phyloP scores from a whole-genome alignment of 495 filamentous ascomycete genomes.

The Aspergillus carlsbadensis region DNA sequence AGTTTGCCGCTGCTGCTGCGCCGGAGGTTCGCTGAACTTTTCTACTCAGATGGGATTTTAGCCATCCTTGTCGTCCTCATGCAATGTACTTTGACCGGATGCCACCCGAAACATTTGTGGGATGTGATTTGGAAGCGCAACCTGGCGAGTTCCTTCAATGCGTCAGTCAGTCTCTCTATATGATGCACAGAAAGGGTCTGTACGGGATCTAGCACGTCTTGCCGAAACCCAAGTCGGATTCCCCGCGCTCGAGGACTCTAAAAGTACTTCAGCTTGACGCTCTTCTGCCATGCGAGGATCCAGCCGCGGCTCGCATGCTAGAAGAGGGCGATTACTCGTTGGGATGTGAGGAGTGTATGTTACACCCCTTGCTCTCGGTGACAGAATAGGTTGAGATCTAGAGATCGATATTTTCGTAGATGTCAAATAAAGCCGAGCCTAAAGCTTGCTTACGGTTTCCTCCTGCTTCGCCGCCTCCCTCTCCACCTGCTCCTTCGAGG shows the following conservation, averaged over 20 bases:
- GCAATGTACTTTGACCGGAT: background rate
- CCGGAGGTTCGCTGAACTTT: conserved; percentile 38
- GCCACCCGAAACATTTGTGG: background rate
- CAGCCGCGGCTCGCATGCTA: background rate
- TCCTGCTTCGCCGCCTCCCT: background rate
- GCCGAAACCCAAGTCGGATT: too few relatives aligned
- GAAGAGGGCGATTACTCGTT: background rate
- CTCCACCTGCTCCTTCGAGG: conserved; percentile 11
- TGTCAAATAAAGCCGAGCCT: too few relatives aligned
- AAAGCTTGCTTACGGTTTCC: background rate
- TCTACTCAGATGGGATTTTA: too few relatives aligned
- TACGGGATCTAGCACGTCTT: too few relatives aligned
- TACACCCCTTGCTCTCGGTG: background rate
- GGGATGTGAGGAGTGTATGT: background rate
- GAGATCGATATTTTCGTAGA: background rate
- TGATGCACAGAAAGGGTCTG: too few relatives aligned
- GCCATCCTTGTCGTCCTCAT: too few relatives aligned
- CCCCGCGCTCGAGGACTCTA: too few relatives aligned
- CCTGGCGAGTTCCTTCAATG: too few relatives aligned
- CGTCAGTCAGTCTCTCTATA: too few relatives aligned
- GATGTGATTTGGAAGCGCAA: too few relatives aligned
- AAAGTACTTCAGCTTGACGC: too few relatives aligned
- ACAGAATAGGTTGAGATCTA: background rate
- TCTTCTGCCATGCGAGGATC: background rate
- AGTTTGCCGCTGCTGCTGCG: conserved; percentile 41